Base-by-base conservation (phyloP, 352 stramenopile genomes). In the Thraustochytrium sp. region DNA sequence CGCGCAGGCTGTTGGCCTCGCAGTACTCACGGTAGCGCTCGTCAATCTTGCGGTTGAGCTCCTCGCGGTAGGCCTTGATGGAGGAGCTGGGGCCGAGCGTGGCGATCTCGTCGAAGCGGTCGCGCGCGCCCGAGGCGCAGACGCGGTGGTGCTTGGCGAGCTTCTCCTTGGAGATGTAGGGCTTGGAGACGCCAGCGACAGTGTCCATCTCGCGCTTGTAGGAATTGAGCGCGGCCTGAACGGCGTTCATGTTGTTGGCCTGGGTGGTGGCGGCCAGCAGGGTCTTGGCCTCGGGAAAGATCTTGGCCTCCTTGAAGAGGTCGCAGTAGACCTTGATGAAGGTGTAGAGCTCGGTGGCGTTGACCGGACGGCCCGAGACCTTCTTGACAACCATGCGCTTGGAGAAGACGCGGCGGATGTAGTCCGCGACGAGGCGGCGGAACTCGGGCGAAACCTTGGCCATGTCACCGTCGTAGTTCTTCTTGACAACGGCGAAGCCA, bases 211-310 rank as follows among this genome's bases (percentile, higher is more conserved):
- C 89, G 16, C 92, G 90, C 88, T 96, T 97, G 89, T 98, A 99
- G 51, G 91, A 90, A 26, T 86, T 84, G 29, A 94, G 82, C 21
- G 90, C 88, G 36, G 88, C n/a, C 31, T 88, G 44, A 4, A 84
- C 23, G 16, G 76, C 92, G 89, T 98, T 99, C 46, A 93, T 89
- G 86, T 99, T 99, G 90, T 99, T 99, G 34, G 96, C 96, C 82
- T 96, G 91, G 0, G 96, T 94, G 5, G 96, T 99, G 4, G 97
- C 96, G 82, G 97, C 95, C 26, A 99, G 87, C 86, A 99, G 89
- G 40, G 96, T 99, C 89, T 97, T 96, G 2, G 96, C 95, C 86
- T 98, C 94, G 0, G 96, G 96, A 87, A 99, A 99, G 68, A 96
- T 94, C 11, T 92, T 94, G 29, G 94, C 95, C 65, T 96, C 92